A percentile compares a stretch with the other conserved stretches of the same genome.
Evolutionary conservation across 257 asterid genomes (phyloP).

Genomic region (Capsicum rhomboideum): DNA sequence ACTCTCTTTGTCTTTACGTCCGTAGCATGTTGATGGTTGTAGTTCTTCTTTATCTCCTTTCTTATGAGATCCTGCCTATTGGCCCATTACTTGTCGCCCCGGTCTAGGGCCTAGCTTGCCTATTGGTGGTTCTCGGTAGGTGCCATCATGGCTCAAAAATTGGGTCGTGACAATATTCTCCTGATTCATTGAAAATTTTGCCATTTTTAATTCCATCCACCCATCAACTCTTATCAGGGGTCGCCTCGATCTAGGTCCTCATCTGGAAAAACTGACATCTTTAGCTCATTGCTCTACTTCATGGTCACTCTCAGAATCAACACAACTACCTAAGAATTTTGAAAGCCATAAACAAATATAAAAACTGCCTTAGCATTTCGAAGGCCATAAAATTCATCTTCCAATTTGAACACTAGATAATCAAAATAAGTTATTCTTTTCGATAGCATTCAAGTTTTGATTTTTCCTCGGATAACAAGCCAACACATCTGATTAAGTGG

Average conservation of each 20-base stretch:
- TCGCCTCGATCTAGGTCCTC: not conserved
- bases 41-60: no score
- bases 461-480: constrained; percentile 50
- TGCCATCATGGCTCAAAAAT: no score
- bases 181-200: not conserved
- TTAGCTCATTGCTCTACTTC: not conserved
- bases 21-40: no score
- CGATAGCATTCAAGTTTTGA: constrained; percentile 13
- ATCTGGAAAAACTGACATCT: not conserved
- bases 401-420: constrained; percentile 30
- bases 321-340: not conserved
- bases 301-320: not conserved
- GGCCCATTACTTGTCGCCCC: no score
- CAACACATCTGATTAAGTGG: constrained; percentile 21
- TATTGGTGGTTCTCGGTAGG: no score
- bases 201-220: constrained; percentile 6
- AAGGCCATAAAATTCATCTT: not conserved
- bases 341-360: no score
- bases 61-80: no score
- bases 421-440: constrained; percentile 30
- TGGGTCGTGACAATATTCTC: no score
- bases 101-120: no score
- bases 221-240: not conserved
- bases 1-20: no score
- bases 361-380: no score